These are phyloP conservation scores for Chlamydomonas sphaeroides DNA, from an alignment of 139 green algal species.

Conservation along the genomic window DNA sequence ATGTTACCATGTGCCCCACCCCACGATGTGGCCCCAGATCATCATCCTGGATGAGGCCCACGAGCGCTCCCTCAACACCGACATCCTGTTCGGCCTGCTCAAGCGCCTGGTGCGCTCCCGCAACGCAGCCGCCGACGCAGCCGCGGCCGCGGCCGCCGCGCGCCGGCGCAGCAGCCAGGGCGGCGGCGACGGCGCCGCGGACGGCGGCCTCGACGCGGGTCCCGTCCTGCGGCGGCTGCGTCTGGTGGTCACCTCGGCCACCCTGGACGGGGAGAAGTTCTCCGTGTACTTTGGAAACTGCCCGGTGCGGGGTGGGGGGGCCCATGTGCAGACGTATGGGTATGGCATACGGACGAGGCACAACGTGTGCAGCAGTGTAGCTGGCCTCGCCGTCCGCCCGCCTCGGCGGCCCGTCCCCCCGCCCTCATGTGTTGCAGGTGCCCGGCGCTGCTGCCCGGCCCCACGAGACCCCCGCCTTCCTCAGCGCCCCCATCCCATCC, in stretches of 20 bases:
- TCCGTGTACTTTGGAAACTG: constrained; percentile 84
- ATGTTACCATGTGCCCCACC: too few species aligned
- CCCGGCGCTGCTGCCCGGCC: too few species aligned
- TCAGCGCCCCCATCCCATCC: too few species aligned
- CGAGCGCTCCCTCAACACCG: constrained; percentile 95
- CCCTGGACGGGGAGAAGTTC: constrained; percentile 92
- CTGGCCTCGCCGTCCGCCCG: too few species aligned
- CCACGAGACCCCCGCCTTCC: too few species aligned
- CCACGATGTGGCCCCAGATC: constrained; percentile 62
- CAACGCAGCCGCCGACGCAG: not conserved
- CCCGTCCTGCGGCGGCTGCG: constrained; percentile 55
- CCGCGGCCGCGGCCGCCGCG: too few species aligned
- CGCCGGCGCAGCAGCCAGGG: not conserved
- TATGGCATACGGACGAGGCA: too few species aligned
- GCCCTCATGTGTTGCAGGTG: too few species aligned
- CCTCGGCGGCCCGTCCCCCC: too few species aligned
- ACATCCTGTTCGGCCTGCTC: constrained; percentile 97
- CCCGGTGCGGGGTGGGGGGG: constrained; percentile 58
- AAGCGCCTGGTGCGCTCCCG: constrained; percentile 69
- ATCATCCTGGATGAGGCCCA: constrained; percentile 97
- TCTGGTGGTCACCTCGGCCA: constrained; percentile 92
- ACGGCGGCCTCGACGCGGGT: not conserved
- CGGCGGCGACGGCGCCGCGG: not conserved
- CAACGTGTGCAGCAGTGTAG: too few species aligned
- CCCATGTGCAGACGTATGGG: too few species aligned